Evolutionary conservation across 192 early-diverging fungal genomes (phyloP).

Genomic region (Neocallimastix lanati): DNA sequence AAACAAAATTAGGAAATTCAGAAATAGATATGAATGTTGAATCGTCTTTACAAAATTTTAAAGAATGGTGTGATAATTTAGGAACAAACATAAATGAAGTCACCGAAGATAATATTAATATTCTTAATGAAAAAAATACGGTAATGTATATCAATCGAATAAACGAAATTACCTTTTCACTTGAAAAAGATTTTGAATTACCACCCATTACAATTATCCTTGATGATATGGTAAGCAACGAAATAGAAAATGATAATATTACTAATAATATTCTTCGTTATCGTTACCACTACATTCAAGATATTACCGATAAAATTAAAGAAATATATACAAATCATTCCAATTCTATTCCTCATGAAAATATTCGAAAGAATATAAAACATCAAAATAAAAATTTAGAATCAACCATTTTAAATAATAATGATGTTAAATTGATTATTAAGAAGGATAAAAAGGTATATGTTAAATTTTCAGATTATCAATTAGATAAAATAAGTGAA

Average conservation of each 20-base stretch:
- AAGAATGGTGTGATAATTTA: not conserved
- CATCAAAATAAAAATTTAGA: not conserved
- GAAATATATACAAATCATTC: not conserved
- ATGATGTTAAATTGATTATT: not conserved
- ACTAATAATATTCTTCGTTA: not conserved
- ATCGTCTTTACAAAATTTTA: not conserved
- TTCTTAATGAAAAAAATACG: not conserved
- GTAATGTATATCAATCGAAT: not conserved
- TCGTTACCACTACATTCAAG: not conserved
- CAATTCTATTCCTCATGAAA: not conserved
- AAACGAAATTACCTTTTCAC: not conserved
- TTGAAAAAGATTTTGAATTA: not conserved
- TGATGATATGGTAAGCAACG: not conserved
- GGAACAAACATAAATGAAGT: not conserved
- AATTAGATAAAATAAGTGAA: not conserved
- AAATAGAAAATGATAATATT: not conserved
- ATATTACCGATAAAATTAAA: not conserved
- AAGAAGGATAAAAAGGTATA: not conserved
- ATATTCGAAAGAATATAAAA: not conserved
- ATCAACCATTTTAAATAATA: not conserved
- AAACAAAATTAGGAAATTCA: not conserved
- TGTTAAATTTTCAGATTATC: not conserved
- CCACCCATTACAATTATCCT: not conserved
- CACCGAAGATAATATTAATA: not conserved
- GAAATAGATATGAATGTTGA: not conserved